Percentiles rank a stretch among this genome's conserved stretches.
Evolutionary conservation across 1,139 yeast genomes (phyloP).

Genomic region (Saccharomycopsis crataegensis): DNA sequence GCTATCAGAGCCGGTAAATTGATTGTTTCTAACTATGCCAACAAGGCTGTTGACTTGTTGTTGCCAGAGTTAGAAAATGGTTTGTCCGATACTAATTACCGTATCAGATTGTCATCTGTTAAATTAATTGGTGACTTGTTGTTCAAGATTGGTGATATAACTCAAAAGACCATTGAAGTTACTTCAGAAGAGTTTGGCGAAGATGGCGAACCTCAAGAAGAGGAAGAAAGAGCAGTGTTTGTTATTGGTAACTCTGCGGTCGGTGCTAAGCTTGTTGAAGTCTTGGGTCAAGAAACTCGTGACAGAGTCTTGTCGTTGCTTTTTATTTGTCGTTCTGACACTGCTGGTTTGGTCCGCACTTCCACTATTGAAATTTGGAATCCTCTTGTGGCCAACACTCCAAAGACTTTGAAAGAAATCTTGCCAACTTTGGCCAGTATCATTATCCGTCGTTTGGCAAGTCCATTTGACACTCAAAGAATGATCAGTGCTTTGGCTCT

Average conservation of each 20-base stretch:
- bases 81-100: constrained; percentile 69
- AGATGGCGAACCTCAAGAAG: constrained; percentile 33
- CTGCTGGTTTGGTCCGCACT: constrained; percentile 77
- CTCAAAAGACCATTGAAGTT: constrained; percentile 36
- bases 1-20: constrained; percentile 91
- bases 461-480: constrained; percentile 70
- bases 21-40: constrained; percentile 85
- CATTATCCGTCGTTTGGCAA: constrained; percentile 77
- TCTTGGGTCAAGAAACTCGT: constrained; percentile 82
- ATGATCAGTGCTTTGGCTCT: constrained; percentile 88
- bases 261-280: constrained; percentile 60
- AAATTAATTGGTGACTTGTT: constrained; percentile 95
- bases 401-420: constrained; percentile 90
- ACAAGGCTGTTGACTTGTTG: constrained; percentile 85
- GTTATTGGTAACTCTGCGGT: constrained; percentile 37
- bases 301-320: constrained; percentile 77
- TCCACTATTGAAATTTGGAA: constrained; percentile 98
- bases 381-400: constrained; percentile 91
- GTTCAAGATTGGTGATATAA: constrained; percentile 90
- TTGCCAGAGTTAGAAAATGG: constrained; percentile 93
- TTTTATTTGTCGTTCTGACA: constrained; percentile 91
- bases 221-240: constrained; percentile 42
- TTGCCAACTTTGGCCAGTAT: constrained; percentile 75
- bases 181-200: constrained; percentile 26
- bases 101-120: constrained; percentile 89